These are phyloP conservation scores for Trametes sp. DNA, from an alignment of 1,284 basidiomycete genomes.

Conservation along the genomic window DNA sequence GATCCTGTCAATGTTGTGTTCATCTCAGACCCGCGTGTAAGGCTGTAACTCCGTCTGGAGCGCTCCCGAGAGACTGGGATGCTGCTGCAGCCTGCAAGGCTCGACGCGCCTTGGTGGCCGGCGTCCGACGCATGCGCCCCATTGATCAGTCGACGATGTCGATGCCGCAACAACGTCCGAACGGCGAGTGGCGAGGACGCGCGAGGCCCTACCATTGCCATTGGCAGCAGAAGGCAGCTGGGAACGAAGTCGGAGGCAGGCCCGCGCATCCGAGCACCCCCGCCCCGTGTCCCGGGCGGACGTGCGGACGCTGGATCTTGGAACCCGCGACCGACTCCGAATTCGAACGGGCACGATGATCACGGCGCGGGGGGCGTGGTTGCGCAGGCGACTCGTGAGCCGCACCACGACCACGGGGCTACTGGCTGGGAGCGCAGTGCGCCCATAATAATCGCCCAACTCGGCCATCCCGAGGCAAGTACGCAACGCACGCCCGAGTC, in stretches of 20 bases:
- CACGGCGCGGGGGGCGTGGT: neutral
- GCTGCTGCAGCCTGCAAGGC: too few relatives aligned
- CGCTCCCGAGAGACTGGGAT: too few relatives aligned
- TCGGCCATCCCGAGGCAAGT: neutral
- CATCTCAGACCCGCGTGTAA: neutral
- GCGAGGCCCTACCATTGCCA: neutral
- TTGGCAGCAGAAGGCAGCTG: neutral
- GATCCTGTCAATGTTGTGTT: neutral
- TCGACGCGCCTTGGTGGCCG: too few relatives aligned
- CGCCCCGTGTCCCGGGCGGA: neutral
- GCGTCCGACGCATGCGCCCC: too few relatives aligned
- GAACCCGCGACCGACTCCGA: neutral
- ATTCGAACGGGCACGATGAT: neutral
- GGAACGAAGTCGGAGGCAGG: slow-evolving; percentile 8
- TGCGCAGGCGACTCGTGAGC: neutral
- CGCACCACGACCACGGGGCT: neutral
- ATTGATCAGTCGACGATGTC: neutral
- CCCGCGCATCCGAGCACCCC: slow-evolving; percentile 10
- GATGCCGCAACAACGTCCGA: neutral
- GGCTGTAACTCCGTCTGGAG: neutral
- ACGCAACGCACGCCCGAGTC: too few relatives aligned
- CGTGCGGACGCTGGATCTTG: neutral
- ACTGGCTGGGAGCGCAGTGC: neutral
- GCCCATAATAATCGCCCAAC: too few relatives aligned
- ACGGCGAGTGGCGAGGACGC: neutral